Percentiles rank a stretch among this genome's conserved stretches.
Evolutionary conservation across 2,329 filamentous ascomycete genomes (phyloP).

Genomic region (Harringtonia lauricola): DNA sequence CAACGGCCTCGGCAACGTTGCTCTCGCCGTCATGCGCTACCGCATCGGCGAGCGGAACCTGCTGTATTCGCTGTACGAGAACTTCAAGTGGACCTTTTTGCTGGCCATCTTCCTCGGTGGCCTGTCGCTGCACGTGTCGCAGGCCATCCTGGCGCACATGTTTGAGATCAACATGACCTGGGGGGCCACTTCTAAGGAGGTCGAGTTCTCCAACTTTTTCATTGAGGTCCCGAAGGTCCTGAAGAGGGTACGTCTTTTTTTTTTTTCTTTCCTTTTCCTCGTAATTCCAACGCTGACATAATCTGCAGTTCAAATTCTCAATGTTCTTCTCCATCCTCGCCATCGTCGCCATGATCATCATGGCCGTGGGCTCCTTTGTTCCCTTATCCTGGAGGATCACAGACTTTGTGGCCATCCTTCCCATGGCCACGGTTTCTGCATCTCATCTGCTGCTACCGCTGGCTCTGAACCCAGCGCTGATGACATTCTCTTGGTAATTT

Average conservation of each 20-base stretch:
- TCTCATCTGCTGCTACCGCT: conserved; percentile 63
- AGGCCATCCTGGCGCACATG: conserved; percentile 72
- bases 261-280: conserved; percentile 19
- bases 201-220: conserved; percentile 73
- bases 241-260: conserved; percentile 52
- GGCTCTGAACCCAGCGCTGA: conserved; percentile 66
- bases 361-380: conserved; percentile 53
- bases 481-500: conserved; percentile 64
- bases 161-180: conserved; percentile 79
- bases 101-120: conserved; percentile 76
- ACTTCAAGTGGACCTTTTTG: conserved; percentile 64
- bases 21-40: conserved; percentile 63
- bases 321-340: conserved; percentile 50
- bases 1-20: conserved; percentile 62
- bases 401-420: conserved; percentile 65
- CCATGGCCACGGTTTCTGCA: conserved; percentile 59
- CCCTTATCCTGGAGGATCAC: conserved; percentile 55
- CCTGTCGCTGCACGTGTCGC: conserved; percentile 67
- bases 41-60: conserved; percentile 54
- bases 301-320: conserved; percentile 58
- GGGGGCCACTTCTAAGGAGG: conserved; percentile 78
- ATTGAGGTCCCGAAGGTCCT: conserved; percentile 72
- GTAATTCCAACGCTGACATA: conserved; percentile 3
- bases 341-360: conserved; percentile 51
- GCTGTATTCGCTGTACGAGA: conserved; percentile 44